Base-by-base conservation (phyloP, 2,329 filamentous ascomycete species). In the Dothideomycetes sp. region DNA sequence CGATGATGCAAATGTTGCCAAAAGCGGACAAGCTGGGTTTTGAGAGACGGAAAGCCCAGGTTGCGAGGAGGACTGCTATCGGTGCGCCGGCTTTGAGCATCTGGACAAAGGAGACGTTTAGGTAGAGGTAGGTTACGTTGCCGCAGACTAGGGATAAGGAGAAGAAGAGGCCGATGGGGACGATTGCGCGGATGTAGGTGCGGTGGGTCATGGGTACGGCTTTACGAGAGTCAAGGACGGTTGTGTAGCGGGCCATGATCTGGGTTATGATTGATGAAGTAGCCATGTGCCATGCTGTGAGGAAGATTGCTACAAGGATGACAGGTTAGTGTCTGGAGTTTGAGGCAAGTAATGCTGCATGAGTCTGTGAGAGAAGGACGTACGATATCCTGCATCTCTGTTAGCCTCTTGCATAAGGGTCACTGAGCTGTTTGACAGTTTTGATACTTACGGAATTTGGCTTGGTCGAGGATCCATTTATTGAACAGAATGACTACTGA, bases 401-500 rank as follows among this genome's bases (percentile, higher is more conserved):
- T n/a, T n/a, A n/a, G n/a, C n/a, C n/a, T n/a, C n/a, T n/a, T n/a
- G n/a, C n/a, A n/a, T n/a, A n/a, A n/a, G n/a, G n/a, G n/a, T n/a
- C 10, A 9, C 41, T n/a, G 15, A 9, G 19, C 17, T 18, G 29
- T 6, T 7, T 7, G 13, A 24, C 11, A 12, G 18, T 15, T 60
- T 31, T 30, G 15, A 3, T 7, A 24, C 22, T 24, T 3, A 24
- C 22, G 40, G 68, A 88, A 88, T 48, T 81, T 70, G 46, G 79
- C 70, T 28, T 77, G 82, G 53, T 84, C 79, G 46, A 91, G 73
- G 55, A 91, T 82, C 75, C 82, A 86, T 73, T 93, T 93, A 75
- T 91, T 91, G 76, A 89, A 91, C 34, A 91, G 69, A 57, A 91
- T 91, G 53, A 89, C 82, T 50, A 80, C 81, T 18, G 84, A 88